Evolutionary conservation across 2,329 filamentous ascomycete species (phyloP), one percentile per base, ranked within the genome.

Genomic region (Fusarium graminum): DNA sequence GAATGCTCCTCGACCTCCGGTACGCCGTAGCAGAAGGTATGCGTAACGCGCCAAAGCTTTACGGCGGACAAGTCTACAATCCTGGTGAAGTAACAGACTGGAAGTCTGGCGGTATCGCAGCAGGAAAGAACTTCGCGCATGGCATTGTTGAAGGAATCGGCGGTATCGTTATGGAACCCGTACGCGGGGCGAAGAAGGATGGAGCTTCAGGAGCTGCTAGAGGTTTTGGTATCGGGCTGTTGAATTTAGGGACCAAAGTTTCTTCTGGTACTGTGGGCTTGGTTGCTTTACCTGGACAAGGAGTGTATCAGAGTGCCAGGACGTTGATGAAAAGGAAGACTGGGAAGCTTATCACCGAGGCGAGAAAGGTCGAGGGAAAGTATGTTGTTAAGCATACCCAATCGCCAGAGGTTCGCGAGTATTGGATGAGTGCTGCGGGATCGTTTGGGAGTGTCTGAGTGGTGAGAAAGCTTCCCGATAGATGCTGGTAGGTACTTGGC

Each of bases 11-110:
- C 2, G 71, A 32, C 16, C 67, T 30, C 45, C 70, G 39, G 12
- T 60, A 71, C 4, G 68, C 70, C 0, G 38, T 72, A 1, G 57
- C 70, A 4, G 70, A 71, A 52, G 70, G 66, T 0, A 64, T 65
- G 46, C 63, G 66, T 3, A 59, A 67, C 1, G 65, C 67, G 0
- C 70, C 70, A 3, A 51, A 45, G 0, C 63, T 63, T 4, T 68
- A 68, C 19, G 65, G 65, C 4, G 29, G 64, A 1, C 17, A 56
- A 16, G 64, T 22, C 0, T 67, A 67, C 5, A 42, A 67, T 3
- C 64, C 57, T 1, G 64, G 63, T 0, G 53, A 53, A 0, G 63
- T 67, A 0, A 64, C 51, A 1, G 64, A 67, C 0, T 53, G 64
- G 36, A 67, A 67, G 0, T 67, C 64, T 1, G 64, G 64, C 0